Conservation (phyloP, 495 filamentous ascomycete species). For the Penicillium paxilli region DNA sequence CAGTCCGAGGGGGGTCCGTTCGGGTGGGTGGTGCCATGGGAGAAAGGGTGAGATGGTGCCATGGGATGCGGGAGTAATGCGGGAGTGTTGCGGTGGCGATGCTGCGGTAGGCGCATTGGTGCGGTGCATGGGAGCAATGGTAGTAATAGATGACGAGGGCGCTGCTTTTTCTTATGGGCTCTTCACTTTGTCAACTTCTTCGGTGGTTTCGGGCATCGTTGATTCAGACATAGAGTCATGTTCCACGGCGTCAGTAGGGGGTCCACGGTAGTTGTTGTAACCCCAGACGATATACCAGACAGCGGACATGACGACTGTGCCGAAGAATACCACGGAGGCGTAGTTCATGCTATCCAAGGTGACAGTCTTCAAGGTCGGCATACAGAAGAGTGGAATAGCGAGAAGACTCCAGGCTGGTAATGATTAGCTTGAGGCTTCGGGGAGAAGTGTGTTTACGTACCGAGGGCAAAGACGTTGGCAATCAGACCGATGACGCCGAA, state of each 20-base stretch:
- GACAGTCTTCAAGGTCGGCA: conserved; percentile 39
- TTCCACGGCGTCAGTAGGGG: conserved; percentile 28
- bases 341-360: conserved; percentile 49
- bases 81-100: too few relatives aligned
- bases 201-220: conserved; percentile 10
- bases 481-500: conserved; percentile 56
- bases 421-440: conserved; percentile 11
- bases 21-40: neutral
- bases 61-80: neutral
- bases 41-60: too few relatives aligned
- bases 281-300: conserved; percentile 66
- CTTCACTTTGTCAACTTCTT: conserved; percentile 12
- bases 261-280: conserved; percentile 34
- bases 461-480: conserved; percentile 52
- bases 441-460: conserved; percentile 36
- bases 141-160: neutral
- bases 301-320: conserved; percentile 49
- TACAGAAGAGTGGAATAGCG: conserved; percentile 54
- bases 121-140: neutral
- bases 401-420: conserved; percentile 56
- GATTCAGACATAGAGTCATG: conserved; percentile 6
- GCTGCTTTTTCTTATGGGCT: neutral
- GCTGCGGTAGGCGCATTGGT: neutral
- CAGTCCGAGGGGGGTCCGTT: neutral
- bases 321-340: conserved; percentile 59